Evolutionary conservation across 306 rosid genomes (phyloP), one percentile per base, ranked within the genome.

Genomic region (Bauhinia variegata): DNA sequence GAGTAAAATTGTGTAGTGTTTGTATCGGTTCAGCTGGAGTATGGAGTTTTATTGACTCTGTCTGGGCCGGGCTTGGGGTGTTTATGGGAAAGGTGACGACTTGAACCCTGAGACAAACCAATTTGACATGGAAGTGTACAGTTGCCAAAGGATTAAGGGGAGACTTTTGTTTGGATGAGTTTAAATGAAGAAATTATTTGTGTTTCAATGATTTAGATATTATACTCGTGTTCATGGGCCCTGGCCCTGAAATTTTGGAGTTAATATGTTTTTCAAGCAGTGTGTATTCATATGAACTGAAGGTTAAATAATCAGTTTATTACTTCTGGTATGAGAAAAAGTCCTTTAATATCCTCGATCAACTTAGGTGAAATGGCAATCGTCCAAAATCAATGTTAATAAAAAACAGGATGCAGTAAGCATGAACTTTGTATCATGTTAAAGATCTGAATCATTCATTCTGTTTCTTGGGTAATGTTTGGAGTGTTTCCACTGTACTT

Each of bases 391-490:
- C 39, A 15, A 53, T 4, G 63, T 53, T 51, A 38, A 52, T 23
- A 17, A 31, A n/a, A n/a, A 54, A 31, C 12, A 13, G 33, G 19
- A 28, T 36, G 18, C 57, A 31, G 8, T 65, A 7, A 17, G 54
- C 31, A 18, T 41, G 8, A 7, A 49, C 48, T 6, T 53, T 32
- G 7, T 56, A 55, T 56, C 54, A 23, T 36, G 31, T 17, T 19
- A 33, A 30, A 33, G 51, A 59, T 59, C 8, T 54, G 9, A 28
- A 15, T 53, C 60, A 41, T 39, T 53, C 33, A 39, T 60, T 54
- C 65, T 65, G 44, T 11, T 12, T 31, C 41, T 13, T 3, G 15
- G 73, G 33, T 37, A 8, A 43, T 30, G 53, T 34, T 46, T 44
- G 34, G 52, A 43, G n/a, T 18, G 18, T 58, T 32, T 12, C 36